These are phyloP conservation scores for Mycena olivaceomarginata DNA, from an alignment of 768 basidiomycete genomes.

Conservation along the genomic window DNA sequence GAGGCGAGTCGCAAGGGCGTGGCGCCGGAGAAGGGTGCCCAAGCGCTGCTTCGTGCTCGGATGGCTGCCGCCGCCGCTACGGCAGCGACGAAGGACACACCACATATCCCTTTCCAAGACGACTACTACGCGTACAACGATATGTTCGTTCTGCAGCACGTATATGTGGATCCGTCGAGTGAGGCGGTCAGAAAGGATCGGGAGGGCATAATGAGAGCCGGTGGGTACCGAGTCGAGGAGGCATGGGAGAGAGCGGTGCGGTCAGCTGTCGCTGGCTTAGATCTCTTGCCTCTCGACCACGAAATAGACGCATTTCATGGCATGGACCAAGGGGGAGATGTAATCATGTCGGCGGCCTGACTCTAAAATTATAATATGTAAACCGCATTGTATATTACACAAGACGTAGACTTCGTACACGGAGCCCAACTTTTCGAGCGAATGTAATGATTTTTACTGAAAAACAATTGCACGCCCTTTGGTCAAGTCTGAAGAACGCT, in stretches of 20 bases:
- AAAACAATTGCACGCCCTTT: too few relatives aligned
- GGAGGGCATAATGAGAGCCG: constrained; percentile 88
- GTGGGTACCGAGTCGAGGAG: constrained; percentile 88
- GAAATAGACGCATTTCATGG: constrained; percentile 32
- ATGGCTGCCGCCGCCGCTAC: constrained; percentile 77
- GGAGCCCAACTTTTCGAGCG: too few relatives aligned
- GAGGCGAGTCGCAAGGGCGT: constrained; percentile 63
- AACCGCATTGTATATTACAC: neutral
- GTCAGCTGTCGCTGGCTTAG: constrained; percentile 83
- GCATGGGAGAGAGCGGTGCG: constrained; percentile 91
- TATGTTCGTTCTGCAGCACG: constrained; percentile 70
- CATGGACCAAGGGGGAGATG: constrained; percentile 62
- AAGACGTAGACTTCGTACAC: too few relatives aligned
- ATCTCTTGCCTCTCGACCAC: constrained; percentile 69
- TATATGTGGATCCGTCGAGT: constrained; percentile 84
- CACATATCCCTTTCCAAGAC: constrained; percentile 88
- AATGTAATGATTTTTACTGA: too few relatives aligned
- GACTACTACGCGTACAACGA: constrained; percentile 87
- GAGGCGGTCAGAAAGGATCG: constrained; percentile 86
- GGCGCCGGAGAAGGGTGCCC: constrained; percentile 69
- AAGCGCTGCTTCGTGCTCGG: constrained; percentile 59
- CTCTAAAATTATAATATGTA: constrained; percentile 5
- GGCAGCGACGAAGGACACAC: constrained; percentile 81
- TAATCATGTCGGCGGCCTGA: constrained; percentile 66
- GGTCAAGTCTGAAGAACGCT: too few relatives aligned